Evolutionary conservation across 352 stramenopile species (phyloP).

Genomic region (Elongisporangium senticosum): DNA sequence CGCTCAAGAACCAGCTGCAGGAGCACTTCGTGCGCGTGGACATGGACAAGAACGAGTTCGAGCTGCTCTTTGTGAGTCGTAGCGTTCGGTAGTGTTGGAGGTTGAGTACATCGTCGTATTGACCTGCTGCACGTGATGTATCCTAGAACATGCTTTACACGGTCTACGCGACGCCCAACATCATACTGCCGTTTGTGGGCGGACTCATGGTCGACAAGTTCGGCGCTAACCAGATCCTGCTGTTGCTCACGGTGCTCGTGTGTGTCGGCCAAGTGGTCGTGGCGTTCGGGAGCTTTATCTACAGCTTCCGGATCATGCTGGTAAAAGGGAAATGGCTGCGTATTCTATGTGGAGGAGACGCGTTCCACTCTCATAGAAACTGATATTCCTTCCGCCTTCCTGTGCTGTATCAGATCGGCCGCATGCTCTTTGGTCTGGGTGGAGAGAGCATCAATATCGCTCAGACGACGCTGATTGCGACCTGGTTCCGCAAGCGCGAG

Average conservation of each 20-base stretch:
- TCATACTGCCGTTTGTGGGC: slow-evolving; percentile 80
- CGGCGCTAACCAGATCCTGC: slow-evolving; percentile 50
- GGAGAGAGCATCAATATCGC: slow-evolving; percentile 77
- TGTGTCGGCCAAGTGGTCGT: slow-evolving; percentile 61
- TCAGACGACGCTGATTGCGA: slow-evolving; percentile 58
- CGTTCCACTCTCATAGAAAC: no score
- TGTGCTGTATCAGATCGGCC: slow-evolving; percentile 61
- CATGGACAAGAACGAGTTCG: slow-evolving; percentile 25
- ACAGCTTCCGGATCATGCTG: slow-evolving; percentile 41
- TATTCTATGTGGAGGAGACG: no score
- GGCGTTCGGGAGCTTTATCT: slow-evolving; percentile 45
- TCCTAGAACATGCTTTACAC: slow-evolving; percentile 82
- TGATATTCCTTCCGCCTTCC: no score
- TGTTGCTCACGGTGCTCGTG: slow-evolving; percentile 58
- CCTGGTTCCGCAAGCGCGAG: slow-evolving; percentile 82
- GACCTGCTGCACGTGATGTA: background rate
- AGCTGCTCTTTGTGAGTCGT: slow-evolving; percentile 33
- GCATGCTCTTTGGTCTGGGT: slow-evolving; percentile 79
- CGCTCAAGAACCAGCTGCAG: slow-evolving; percentile 57
- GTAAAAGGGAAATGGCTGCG: slow-evolving; percentile 3
- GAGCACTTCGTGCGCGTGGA: slow-evolving; percentile 41
- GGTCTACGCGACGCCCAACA: slow-evolving; percentile 79
- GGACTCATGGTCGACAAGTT: slow-evolving; percentile 69
- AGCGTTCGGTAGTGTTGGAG: background rate
- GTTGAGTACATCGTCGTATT: background rate